A percentile compares a stretch with the other conserved stretches of the same genome.
Evolutionary conservation across 164 flowering plant genomes (phyloP).

Genomic region (Stephania cephalantha): DNA sequence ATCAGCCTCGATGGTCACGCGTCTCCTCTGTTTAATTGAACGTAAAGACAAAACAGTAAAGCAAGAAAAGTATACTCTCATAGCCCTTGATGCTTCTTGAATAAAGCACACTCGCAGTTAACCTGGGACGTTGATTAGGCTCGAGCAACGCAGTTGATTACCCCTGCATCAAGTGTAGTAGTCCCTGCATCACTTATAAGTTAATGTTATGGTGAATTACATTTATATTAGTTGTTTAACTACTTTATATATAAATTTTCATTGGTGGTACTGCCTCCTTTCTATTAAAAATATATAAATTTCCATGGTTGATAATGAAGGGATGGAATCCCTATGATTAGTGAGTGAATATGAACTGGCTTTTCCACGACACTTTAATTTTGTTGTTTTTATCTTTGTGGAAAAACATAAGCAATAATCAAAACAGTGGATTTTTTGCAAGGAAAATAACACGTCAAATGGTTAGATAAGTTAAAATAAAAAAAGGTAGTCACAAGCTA

Average conservation of each 20-base stretch:
- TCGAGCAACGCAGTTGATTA: no score
- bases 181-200: no score
- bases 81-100: no score
- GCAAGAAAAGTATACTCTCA: no score
- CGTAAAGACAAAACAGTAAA: no score
- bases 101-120: no score
- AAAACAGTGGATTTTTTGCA: neutral
- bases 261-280: neutral
- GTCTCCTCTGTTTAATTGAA: no score
- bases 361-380: neutral
- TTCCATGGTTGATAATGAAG: neutral
- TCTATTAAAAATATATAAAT: no score
- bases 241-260: neutral
- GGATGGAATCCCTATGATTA: neutral
- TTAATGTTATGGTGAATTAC: neutral
- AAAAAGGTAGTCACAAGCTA: neutral
- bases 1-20: no score
- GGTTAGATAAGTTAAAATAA: neutral
- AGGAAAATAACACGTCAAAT: neutral
- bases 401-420: neutral
- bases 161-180: no score
- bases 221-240: neutral
- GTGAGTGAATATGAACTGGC: neutral
- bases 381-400: neutral
- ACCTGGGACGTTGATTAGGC: no score